Evolutionary conservation across 164 flowering plant species (phyloP).

Genomic region (Brasenia schreberi): DNA sequence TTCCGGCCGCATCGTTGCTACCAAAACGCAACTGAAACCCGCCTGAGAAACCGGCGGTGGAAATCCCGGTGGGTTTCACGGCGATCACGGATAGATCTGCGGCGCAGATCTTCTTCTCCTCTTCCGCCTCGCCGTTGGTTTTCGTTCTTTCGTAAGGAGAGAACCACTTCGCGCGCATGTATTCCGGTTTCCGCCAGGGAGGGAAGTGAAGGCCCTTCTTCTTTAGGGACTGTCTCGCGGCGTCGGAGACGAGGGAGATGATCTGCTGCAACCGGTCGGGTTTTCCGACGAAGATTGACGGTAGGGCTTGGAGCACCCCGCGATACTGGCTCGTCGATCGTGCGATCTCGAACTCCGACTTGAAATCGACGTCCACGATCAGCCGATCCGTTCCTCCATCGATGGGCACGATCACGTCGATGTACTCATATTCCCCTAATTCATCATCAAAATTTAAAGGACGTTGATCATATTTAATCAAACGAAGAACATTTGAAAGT

Average conservation of each 20-base stretch:
- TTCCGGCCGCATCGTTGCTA: not conserved
- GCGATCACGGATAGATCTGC: not conserved
- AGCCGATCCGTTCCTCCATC: conserved; percentile 27
- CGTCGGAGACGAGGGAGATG: conserved; percentile 53
- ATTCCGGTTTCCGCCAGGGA: conserved; percentile 76
- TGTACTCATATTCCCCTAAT: conserved; percentile 76
- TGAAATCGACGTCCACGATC: conserved; percentile 70
- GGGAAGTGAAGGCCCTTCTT: conserved; percentile 83
- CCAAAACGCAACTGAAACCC: conserved; percentile 11
- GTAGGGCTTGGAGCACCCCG: conserved; percentile 50
- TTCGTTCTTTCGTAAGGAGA: conserved; percentile 23
- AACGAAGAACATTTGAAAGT: not conserved
- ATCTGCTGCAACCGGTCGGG: conserved; percentile 64
- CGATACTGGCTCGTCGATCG: conserved; percentile 61
- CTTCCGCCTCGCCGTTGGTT: not conserved
- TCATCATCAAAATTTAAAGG: conserved; percentile 2
- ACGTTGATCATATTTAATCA: not conserved
- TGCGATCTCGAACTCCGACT: conserved; percentile 89
- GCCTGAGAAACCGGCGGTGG: conserved; percentile 7
- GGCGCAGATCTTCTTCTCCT: not conserved
- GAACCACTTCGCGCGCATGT: conserved; percentile 72
- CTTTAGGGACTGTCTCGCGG: conserved; percentile 72
- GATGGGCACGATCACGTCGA: conserved; percentile 45
- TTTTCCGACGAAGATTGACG: conserved; percentile 69
- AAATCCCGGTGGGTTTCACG: not conserved